These are phyloP conservation scores for Chrysoporthe deuterocubensis DNA, from an alignment of 2,329 filamentous ascomycete genomes.

Conservation along the genomic window DNA sequence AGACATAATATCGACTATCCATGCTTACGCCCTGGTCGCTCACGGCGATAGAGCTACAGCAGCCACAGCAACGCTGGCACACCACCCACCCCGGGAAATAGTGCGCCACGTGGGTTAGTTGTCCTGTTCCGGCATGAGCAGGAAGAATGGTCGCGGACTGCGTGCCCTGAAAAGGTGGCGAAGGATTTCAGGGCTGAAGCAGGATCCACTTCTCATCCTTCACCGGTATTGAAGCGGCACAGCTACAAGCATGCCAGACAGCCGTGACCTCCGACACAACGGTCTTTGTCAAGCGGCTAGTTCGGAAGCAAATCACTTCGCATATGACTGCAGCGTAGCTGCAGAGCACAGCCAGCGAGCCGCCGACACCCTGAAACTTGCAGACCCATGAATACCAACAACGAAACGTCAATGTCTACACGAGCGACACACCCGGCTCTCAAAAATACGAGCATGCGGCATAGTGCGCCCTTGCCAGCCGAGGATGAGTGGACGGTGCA, in stretches of 20 bases:
- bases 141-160: neutral
- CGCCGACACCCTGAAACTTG: neutral
- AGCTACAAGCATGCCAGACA: neutral
- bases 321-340: neutral
- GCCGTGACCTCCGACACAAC: neutral
- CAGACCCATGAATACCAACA: neutral
- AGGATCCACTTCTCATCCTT: neutral
- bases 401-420: neutral
- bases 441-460: neutral
- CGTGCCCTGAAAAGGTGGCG: neutral
- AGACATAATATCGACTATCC: too few relatives aligned
- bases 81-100: too few relatives aligned
- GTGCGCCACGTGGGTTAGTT: neutral
- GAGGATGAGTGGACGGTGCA: neutral
- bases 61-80: neutral
- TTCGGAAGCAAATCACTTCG: neutral
- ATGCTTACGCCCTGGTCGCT: neutral
- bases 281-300: neutral
- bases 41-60: neutral
- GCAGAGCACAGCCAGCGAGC: neutral
- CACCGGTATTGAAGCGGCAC: conserved; percentile 1
- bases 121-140: neutral
- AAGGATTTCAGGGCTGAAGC: conserved; percentile 3
- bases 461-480: neutral
- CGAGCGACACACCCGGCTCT: neutral